phyloP scores from a whole-genome alignment of 495 filamentous ascomycete species.

The Penicillium cinerascens region DNA sequence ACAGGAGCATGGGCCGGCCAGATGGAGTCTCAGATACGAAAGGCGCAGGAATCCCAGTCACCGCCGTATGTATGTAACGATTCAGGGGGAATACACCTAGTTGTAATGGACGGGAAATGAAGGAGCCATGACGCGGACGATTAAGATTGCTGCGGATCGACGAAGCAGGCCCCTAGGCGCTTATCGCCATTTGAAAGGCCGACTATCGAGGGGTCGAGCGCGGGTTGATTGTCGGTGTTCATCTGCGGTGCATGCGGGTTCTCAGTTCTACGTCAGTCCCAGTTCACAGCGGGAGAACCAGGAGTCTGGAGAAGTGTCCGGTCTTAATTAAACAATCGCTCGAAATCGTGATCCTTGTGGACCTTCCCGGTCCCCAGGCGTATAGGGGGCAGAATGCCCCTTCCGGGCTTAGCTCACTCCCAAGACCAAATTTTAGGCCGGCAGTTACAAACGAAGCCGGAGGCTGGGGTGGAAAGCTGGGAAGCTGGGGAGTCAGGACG shows the following conservation, averaged over 20 bases:
- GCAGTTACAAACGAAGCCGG: too few species aligned
- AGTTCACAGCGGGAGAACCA: too few species aligned
- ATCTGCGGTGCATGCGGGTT: background rate
- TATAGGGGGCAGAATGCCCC: background rate
- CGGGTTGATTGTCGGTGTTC: background rate
- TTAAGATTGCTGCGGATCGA: slow-evolving; percentile 23
- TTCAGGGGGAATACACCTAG: background rate
- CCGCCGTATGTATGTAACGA: background rate
- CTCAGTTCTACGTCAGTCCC: background rate
- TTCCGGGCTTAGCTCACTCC: background rate
- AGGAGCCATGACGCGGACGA: slow-evolving; percentile 18
- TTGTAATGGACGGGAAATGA: background rate
- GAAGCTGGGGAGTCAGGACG: background rate
- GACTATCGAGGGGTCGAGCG: background rate
- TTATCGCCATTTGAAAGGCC: slow-evolving; percentile 10
- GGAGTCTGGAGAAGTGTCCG: slow-evolving; percentile 12
- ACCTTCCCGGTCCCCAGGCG: background rate
- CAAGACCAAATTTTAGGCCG: background rate
- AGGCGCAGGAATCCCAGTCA: background rate
- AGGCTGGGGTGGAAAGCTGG: background rate
- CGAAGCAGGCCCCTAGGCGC: slow-evolving; percentile 2
- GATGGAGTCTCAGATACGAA: background rate
- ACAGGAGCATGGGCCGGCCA: background rate
- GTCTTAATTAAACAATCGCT: slow-evolving; percentile 8
- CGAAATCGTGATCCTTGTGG: slow-evolving; percentile 14